Percentiles rank a stretch among this genome's conserved stretches.
These are phyloP conservation scores for Penicillium angulare DNA, from an alignment of 495 filamentous ascomycete species.

Conservation along the genomic window DNA sequence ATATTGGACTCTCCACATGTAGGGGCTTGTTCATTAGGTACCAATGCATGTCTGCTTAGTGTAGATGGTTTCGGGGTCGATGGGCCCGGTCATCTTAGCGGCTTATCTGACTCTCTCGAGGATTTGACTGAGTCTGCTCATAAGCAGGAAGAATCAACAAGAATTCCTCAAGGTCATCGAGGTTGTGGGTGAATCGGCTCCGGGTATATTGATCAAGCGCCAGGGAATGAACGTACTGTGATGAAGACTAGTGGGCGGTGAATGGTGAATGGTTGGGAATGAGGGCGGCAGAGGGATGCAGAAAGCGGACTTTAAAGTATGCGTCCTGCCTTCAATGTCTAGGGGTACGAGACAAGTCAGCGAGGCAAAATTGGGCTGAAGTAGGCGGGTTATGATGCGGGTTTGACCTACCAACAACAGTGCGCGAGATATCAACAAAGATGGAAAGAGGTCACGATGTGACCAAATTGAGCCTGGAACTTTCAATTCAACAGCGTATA, in stretches of 20 bases:
- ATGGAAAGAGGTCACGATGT: constrained; percentile 1
- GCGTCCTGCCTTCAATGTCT: background rate
- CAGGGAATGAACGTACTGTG: background rate
- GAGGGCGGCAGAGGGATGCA: background rate
- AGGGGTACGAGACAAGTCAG: background rate
- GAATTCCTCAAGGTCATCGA: too few species aligned
- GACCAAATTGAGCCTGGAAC: background rate
- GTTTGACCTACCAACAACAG: background rate
- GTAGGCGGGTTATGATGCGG: background rate
- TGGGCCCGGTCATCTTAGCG: constrained; percentile 38
- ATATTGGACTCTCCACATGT: background rate
- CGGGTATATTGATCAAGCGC: too few species aligned
- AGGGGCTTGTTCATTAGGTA: constrained; percentile 37
- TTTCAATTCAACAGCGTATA: background rate
- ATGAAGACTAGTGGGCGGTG: background rate
- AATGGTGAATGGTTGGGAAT: background rate
- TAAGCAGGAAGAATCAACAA: too few species aligned
- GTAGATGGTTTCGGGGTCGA: constrained; percentile 86
- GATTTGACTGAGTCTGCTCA: background rate
- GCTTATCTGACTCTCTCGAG: constrained; percentile 4
- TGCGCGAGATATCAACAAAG: constrained; percentile 9
- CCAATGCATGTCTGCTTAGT: constrained; percentile 94
- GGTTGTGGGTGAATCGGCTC: too few species aligned
- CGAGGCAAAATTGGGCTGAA: background rate
- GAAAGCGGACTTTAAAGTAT: too few species aligned